Evolutionary conservation across 108 stramenopile species (phyloP).

Genomic region (Nannochloropsis salina): DNA sequence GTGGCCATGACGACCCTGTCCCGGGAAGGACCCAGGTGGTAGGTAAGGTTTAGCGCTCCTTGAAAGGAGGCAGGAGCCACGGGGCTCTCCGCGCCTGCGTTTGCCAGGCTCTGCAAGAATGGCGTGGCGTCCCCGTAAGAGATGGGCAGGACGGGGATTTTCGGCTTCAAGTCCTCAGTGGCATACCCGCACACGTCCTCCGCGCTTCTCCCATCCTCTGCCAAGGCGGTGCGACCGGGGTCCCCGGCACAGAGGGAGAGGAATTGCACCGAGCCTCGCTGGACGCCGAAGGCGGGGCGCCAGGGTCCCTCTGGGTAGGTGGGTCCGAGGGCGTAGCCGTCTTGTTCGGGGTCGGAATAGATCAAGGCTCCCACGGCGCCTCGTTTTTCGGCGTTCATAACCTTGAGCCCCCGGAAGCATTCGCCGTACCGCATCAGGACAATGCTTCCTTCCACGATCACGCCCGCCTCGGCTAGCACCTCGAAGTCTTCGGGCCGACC

Average conservation of each 20-base stretch:
- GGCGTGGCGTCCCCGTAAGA: conserved; percentile 60
- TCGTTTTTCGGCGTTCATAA: conserved; percentile 59
- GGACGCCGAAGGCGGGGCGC: conserved; percentile 54
- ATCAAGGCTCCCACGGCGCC: conserved; percentile 59
- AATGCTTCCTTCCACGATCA: conserved; percentile 54
- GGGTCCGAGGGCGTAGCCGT: conserved; percentile 55
- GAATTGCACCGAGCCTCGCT: conserved; percentile 63
- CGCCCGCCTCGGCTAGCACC: conserved; percentile 48
- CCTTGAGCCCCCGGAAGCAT: conserved; percentile 68
- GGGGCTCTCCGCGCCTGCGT: conserved; percentile 35
- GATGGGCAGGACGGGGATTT: conserved; percentile 60
- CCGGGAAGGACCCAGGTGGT: conserved; percentile 57
- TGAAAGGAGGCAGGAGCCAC: not conserved
- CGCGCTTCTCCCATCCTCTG: conserved; percentile 28
- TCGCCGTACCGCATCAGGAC: conserved; percentile 63
- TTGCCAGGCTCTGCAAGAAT: conserved; percentile 55
- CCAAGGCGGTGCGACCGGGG: conserved; percentile 56
- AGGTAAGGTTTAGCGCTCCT: conserved; percentile 54
- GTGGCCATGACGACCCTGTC: conserved; percentile 34
- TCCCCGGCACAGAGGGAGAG: conserved; percentile 62
- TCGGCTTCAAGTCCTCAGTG: conserved; percentile 54
- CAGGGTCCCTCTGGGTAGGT: conserved; percentile 63
- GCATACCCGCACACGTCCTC: conserved; percentile 55
- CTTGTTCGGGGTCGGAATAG: conserved; percentile 61
- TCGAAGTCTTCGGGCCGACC: conserved; percentile 64